Evolutionary conservation across 192 early-diverging fungal genomes (phyloP), one percentile per base, ranked within the genome.

Genomic region (Linnemannia elongata): DNA sequence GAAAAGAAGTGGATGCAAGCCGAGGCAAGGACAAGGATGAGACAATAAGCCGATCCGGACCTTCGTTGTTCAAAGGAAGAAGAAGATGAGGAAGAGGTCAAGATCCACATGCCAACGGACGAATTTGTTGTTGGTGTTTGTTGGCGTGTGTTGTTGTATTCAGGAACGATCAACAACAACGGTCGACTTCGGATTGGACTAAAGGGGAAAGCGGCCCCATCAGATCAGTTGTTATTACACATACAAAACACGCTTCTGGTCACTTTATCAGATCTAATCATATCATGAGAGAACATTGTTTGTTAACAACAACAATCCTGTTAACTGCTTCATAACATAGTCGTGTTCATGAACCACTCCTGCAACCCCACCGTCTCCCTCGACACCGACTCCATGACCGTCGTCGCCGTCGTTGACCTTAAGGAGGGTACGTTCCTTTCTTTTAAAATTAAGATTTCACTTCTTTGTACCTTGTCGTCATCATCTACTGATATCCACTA

Each of bases 261-360:
- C 69, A 82, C 41, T 76, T 82, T 82, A 82, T 77, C 81, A 82
- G 82, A 83, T 83, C 76, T 68, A n/a, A 74, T 66, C 72, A n/a
- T 52, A 15, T 18, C 49, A 52, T 52, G 15, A 2, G 9, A 68
- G 13, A 45, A 15, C 13, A 15, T 13, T 2, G 44, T 12, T 0
- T 15, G 15, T 15, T 45, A 68, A 30, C 49, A 52, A 52, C 18
- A 45, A 15, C 44, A 45, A 20, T 52, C 18, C 22, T 18, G 18
- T 22, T 52, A 47, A 74, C 18, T 57, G 18, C 1, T 44, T 60
- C 8, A 3, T n/a, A 52, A 27, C 35, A 9, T 38, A 86, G 84
- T 91, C 22, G 72, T 92, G 7, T 92, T 90, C 77, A 85, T 90
- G 84, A 92, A 93, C 78, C 91, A 92, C 47, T 86, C 91, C 20